Evolutionary conservation across 805 yeast species (phyloP).

Genomic region (Hanseniaspora singularis): DNA sequence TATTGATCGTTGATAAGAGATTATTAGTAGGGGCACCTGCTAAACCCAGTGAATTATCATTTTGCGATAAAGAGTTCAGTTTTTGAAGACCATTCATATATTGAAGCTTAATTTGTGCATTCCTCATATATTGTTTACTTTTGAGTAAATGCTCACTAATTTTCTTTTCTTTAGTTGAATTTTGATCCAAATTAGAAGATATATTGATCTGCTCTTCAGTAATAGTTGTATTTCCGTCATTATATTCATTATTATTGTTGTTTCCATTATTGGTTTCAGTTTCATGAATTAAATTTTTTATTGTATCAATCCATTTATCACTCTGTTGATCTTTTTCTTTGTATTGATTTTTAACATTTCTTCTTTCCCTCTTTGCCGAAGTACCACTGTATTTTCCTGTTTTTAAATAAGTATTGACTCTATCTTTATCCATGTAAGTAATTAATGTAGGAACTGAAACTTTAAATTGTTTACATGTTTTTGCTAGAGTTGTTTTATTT

Average conservation of each 20-base stretch:
- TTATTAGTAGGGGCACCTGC: too few species aligned
- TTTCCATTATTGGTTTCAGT: background rate
- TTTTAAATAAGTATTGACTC: slow-evolving; percentile 13
- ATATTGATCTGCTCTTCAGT: too few species aligned
- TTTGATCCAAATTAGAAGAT: too few species aligned
- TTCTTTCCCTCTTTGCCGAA: slow-evolving; percentile 12
- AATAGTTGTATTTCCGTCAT: background rate
- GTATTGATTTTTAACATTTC: slow-evolving; percentile 15
- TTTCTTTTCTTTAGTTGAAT: background rate
- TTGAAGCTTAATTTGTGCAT: slow-evolving; percentile 1
- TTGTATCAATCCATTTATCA: slow-evolving; percentile 11
- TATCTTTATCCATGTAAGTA: slow-evolving; percentile 15
- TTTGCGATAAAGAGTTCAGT: background rate
- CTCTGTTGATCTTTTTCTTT: slow-evolving; percentile 8
- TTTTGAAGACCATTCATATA: background rate
- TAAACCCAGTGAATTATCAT: too few species aligned
- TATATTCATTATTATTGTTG: background rate
- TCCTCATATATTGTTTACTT: slow-evolving; percentile 6
- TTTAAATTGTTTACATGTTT: slow-evolving; percentile 11
- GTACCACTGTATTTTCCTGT: slow-evolving; percentile 15
- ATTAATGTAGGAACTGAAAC: slow-evolving; percentile 15
- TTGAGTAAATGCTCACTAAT: background rate
- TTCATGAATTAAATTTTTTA: background rate
- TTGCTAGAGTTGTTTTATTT: slow-evolving; percentile 11
- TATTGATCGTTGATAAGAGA: too few species aligned